A percentile compares a stretch with the other conserved stretches of the same genome.
These are phyloP conservation scores for Emergomyces pasteurianus DNA, from an alignment of 2,329 filamentous ascomycete genomes.

Conservation along the genomic window DNA sequence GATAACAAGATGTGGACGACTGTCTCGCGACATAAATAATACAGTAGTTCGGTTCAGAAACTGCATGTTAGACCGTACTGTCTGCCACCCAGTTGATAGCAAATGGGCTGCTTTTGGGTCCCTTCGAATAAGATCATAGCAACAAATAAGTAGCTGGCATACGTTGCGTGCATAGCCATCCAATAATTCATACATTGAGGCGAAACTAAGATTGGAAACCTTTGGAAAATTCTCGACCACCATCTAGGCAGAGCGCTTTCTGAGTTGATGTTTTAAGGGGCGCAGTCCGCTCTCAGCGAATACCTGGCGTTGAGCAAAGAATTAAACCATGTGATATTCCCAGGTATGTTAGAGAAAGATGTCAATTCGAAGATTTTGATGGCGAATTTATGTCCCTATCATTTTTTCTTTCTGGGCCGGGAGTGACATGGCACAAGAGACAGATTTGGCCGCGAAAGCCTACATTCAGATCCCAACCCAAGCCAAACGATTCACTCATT, in stretches of 20 bases:
- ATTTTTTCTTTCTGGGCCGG: background rate
- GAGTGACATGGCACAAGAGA: background rate
- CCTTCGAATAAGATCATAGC: background rate
- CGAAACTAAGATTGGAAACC: background rate
- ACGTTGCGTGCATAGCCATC: background rate
- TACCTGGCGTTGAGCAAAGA: background rate
- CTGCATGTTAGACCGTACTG: no score
- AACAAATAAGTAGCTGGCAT: background rate
- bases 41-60: background rate
- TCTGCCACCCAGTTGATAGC: background rate
- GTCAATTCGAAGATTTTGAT: background rate
- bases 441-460: background rate
- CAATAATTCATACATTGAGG: background rate
- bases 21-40: background rate
- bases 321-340: background rate
- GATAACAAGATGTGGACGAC: background rate
- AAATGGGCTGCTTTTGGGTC: background rate
- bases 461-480: background rate
- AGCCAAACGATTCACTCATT: background rate
- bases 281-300: background rate
- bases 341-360: background rate
- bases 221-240: background rate
- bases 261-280: background rate
- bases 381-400: background rate
- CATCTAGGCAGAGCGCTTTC: background rate